A percentile compares a stretch with the other conserved stretches of the same genome.
These are phyloP conservation scores for Puccinellia tenuiflora DNA, from an alignment of 176 grass and related monocot species.

Conservation along the genomic window DNA sequence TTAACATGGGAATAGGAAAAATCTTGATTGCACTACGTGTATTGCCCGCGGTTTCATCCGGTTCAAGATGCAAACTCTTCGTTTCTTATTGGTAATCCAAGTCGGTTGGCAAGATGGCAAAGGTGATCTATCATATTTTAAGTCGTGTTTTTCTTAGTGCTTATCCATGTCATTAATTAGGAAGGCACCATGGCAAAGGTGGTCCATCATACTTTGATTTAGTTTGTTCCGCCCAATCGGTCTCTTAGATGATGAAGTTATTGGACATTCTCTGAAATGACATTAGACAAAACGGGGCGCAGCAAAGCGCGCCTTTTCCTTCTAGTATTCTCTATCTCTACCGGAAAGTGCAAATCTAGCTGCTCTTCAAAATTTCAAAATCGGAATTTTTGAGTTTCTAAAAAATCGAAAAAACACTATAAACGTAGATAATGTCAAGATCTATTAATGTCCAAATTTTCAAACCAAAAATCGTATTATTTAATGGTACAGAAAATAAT, in stretches of 20 bases:
- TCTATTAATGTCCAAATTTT: too few relatives aligned
- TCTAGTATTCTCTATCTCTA: too few relatives aligned
- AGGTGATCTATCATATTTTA: background rate
- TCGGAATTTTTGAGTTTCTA: too few relatives aligned
- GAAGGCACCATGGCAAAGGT: background rate
- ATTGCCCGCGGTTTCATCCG: background rate
- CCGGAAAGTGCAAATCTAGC: too few relatives aligned
- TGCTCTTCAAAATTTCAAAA: too few relatives aligned
- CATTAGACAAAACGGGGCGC: too few relatives aligned
- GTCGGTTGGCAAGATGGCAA: background rate
- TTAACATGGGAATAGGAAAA: background rate
- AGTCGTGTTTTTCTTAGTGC: background rate
- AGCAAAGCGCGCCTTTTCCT: too few relatives aligned
- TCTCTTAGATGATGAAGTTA: background rate
- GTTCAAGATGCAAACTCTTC: background rate
- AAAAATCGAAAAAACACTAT: too few relatives aligned
- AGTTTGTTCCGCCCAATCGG: background rate
- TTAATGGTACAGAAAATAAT: too few relatives aligned
- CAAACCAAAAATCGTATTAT: too few relatives aligned
- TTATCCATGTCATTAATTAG: background rate
- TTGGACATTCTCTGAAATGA: background rate
- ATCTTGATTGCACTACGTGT: background rate
- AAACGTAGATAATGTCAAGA: too few relatives aligned
- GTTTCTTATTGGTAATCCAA: background rate
- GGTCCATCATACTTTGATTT: background rate